Conservation (phyloP, 1,284 basidiomycete genomes). For the Rhodotorula glutinis region DNA sequence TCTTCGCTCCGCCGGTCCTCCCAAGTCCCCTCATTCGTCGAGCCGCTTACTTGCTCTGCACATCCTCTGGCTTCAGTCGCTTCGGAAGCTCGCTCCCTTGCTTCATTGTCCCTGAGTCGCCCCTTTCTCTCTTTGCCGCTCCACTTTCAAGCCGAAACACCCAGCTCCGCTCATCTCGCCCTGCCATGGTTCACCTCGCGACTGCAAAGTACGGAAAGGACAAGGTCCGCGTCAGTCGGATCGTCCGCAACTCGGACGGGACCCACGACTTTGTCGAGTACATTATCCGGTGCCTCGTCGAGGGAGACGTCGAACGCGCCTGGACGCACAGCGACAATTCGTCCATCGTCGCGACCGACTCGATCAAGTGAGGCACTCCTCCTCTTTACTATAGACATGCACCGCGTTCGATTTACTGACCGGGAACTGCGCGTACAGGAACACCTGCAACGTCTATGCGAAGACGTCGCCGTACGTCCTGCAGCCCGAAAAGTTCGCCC, state of each 20-base stretch:
- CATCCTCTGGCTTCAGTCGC: too few relatives aligned
- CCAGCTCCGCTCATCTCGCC: not conserved
- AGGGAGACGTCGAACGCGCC: slow-evolving; percentile 55
- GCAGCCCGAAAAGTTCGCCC: slow-evolving; percentile 76
- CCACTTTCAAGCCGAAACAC: too few relatives aligned
- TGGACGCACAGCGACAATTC: slow-evolving; percentile 74
- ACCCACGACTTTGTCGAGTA: slow-evolving; percentile 68
- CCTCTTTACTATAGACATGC: too few relatives aligned
- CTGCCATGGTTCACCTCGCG: slow-evolving; percentile 24
- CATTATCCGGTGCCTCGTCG: slow-evolving; percentile 69
- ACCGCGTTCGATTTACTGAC: not conserved
- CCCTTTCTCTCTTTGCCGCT: too few relatives aligned
- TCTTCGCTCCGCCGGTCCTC: too few relatives aligned
- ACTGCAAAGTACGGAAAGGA: slow-evolving; percentile 66
- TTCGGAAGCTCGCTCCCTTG: too few relatives aligned
- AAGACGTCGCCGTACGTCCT: slow-evolving; percentile 82
- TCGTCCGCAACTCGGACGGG: slow-evolving; percentile 61
- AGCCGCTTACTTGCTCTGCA: too few relatives aligned
- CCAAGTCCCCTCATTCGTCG: too few relatives aligned
- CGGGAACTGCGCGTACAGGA: not conserved
- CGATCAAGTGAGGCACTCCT: slow-evolving; percentile 60
- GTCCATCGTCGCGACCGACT: slow-evolving; percentile 81
- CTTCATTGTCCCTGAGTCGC: too few relatives aligned
- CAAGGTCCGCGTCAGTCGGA: slow-evolving; percentile 74
- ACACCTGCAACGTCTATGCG: slow-evolving; percentile 62